These are phyloP conservation scores for Penicillium goetzii DNA, from an alignment of 495 filamentous ascomycete species.

Conservation along the genomic window DNA sequence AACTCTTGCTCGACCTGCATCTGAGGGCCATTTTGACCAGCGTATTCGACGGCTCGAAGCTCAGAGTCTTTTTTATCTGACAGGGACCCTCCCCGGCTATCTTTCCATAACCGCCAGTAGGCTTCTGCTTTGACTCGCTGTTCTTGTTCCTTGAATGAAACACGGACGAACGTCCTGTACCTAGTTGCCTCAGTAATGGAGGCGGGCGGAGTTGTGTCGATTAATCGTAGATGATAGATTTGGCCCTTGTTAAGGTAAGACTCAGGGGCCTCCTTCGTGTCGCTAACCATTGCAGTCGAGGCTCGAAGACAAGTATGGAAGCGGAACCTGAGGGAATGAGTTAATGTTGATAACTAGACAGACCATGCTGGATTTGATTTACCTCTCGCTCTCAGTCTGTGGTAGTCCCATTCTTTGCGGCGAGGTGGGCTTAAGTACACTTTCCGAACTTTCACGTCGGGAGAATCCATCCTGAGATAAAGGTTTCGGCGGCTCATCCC, in stretches of 20 bases:
- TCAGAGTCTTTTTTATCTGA: background rate
- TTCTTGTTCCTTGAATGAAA: conserved; percentile 93
- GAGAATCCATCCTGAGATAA: background rate
- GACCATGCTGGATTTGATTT: background rate
- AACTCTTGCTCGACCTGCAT: conserved; percentile 81
- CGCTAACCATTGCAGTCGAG: background rate
- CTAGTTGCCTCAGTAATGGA: conserved; percentile 53
- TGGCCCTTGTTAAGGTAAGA: conserved; percentile 98
- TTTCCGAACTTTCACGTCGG: background rate
- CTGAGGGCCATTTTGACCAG: conserved; percentile 50
- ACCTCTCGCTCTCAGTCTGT: background rate
- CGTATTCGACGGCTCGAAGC: conserved; percentile 1
- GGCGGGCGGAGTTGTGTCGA: conserved; percentile 60
- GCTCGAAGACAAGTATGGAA: conserved; percentile 1
- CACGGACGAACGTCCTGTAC: conserved; percentile 85
- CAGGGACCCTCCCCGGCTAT: conserved; percentile 77
- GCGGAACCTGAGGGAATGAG: background rate
- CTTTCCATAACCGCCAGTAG: conserved; percentile 97
- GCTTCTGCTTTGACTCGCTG: conserved; percentile 78
- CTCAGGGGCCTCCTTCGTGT: conserved; percentile 59
- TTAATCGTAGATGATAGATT: conserved; percentile 78
- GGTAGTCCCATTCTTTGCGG: background rate
- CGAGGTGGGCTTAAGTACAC: background rate
- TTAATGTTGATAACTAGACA: background rate
- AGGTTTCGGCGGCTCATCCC: background rate